Percentiles rank a stretch among this genome's conserved stretches.
Conservation (phyloP, 257 asterid species). For the Solanum paucissectum region DNA sequence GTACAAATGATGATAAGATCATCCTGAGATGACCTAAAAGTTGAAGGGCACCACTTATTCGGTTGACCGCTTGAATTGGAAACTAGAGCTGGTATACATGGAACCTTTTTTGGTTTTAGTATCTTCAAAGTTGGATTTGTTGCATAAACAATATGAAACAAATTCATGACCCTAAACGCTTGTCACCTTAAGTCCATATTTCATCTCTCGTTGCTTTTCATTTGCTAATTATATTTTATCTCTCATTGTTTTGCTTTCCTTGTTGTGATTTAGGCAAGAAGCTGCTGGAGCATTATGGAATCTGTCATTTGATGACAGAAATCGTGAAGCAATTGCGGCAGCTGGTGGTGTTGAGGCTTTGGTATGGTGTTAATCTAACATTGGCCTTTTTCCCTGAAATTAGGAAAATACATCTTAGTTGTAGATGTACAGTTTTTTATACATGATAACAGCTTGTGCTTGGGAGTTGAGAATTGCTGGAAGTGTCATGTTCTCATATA, state of each 20-base stretch:
- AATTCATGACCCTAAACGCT: neutral
- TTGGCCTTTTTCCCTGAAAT: neutral
- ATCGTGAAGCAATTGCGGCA: slow-evolving; percentile 83
- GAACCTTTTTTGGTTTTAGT: neutral
- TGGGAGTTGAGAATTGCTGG: neutral
- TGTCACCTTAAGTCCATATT: neutral
- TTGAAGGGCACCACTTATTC: neutral
- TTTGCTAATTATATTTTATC: neutral
- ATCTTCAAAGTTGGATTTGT: neutral
- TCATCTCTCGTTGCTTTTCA: neutral
- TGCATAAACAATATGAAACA: neutral
- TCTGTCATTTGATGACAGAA: slow-evolving; percentile 77
- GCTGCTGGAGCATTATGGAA: slow-evolving; percentile 96
- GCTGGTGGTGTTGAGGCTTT: slow-evolving; percentile 89
- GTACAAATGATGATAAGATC: neutral
- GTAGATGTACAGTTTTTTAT: neutral
- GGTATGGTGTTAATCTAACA: slow-evolving; percentile 31
- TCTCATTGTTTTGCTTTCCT: neutral
- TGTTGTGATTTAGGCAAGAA: slow-evolving; percentile 58
- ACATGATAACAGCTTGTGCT: neutral
- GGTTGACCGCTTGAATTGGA: neutral
- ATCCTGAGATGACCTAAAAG: neutral
- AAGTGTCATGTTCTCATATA: neutral
- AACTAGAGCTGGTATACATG: neutral
- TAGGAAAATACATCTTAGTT: neutral